Percentiles rank a stretch among this genome's conserved stretches.
Evolutionary conservation across 768 basidiomycete species (phyloP).

Genomic region (Rhizopogon salebrosus): DNA sequence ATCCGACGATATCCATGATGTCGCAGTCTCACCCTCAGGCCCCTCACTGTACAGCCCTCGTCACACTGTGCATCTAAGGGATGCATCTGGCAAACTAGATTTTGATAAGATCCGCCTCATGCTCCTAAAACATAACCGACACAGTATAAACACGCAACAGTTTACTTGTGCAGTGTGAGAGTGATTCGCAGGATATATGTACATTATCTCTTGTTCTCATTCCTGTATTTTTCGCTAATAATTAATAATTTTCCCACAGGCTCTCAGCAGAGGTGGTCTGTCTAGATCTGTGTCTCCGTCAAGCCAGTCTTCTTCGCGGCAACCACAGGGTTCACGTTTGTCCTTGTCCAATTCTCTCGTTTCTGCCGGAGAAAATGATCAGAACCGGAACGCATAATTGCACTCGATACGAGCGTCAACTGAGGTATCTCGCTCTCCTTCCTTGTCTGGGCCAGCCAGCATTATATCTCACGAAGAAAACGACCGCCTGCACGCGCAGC

Average conservation of each 20-base stretch:
- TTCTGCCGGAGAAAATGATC: not conserved
- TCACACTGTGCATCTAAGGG: constrained; percentile 13
- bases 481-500: not conserved
- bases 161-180: not conserved
- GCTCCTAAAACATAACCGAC: constrained; percentile 15
- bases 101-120: constrained; percentile 26
- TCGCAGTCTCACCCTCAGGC: not conserved
- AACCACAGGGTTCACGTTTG: not conserved
- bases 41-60: constrained; percentile 1
- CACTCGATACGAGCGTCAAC: too few relatives aligned
- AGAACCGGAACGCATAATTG: not conserved
- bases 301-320: not conserved
- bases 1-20: constrained; percentile 19
- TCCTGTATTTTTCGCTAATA: not conserved
- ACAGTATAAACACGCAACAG: too few relatives aligned
- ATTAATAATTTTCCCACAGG: not conserved
- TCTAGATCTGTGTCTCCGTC: not conserved
- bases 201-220: too few relatives aligned
- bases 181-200: not conserved
- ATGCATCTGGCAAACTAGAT: constrained; percentile 25
- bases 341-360: not conserved
- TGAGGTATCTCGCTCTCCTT: not conserved
- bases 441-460: too few relatives aligned
- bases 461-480: not conserved
- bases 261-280: not conserved